phyloP scores from a whole-genome alignment of 73 alveolate genomes.

The Uronychia binucleata region DNA sequence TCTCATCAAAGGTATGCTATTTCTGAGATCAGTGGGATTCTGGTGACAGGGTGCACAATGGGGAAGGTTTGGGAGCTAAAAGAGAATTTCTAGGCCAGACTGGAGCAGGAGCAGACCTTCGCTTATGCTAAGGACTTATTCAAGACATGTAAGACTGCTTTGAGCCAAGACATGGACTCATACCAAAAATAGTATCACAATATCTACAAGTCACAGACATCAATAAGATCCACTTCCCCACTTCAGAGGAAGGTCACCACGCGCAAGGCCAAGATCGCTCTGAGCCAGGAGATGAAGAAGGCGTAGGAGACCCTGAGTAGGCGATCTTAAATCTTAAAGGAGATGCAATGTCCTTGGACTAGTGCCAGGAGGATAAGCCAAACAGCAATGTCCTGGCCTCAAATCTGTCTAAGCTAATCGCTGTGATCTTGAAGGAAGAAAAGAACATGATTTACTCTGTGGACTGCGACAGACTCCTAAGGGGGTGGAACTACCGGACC shows the following conservation, averaged over 20 bases:
- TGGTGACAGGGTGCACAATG: slow-evolving; percentile 48
- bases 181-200: neutral
- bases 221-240: too few relatives aligned
- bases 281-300: neutral
- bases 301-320: neutral
- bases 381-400: slow-evolving; percentile 46
- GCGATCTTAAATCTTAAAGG: neutral
- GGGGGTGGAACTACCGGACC: slow-evolving; percentile 42
- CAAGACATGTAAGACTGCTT: slow-evolving; percentile 2
- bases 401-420: slow-evolving; percentile 38
- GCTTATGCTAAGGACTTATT: neutral
- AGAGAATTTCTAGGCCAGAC: slow-evolving; percentile 27
- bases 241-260: neutral
- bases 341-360: neutral
- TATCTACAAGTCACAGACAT: neutral
- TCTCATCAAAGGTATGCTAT: neutral
- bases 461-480: slow-evolving; percentile 40
- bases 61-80: slow-evolving; percentile 44
- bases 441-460: slow-evolving; percentile 12
- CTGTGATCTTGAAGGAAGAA: slow-evolving; percentile 30
- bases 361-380: slow-evolving; percentile 2
- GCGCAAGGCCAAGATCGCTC: neutral
- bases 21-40: slow-evolving; percentile 13
- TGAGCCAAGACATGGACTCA: neutral
- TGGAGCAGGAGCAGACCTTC: slow-evolving; percentile 38